Conservation (phyloP, 805 yeast species). For the Cyberlindnera mississippiensis region DNA sequence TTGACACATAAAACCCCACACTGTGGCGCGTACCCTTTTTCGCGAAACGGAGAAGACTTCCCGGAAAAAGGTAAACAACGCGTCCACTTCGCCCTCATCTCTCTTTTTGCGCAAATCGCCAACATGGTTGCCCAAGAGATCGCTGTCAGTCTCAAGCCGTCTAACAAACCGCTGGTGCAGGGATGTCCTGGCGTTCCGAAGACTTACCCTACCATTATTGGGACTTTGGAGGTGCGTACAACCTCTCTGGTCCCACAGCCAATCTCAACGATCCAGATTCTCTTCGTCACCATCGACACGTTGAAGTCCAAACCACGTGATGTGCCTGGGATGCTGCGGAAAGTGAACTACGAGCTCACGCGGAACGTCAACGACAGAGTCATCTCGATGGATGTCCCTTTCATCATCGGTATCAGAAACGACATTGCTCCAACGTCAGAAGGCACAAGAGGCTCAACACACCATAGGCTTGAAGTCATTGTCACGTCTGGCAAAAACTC, state of each 20-base stretch:
- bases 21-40: no score
- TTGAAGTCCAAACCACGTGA: constrained; percentile 37
- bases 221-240: constrained; percentile 52
- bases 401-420: constrained; percentile 51
- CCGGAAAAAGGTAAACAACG: no score
- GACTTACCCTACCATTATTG: constrained; percentile 55
- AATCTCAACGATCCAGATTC: constrained; percentile 45
- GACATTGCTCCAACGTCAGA: constrained; percentile 51
- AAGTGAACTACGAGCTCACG: constrained; percentile 31
- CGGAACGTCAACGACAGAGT: constrained; percentile 38
- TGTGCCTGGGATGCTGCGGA: constrained; percentile 31
- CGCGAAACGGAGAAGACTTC: no score
- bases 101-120: not conserved
- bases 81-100: no score
- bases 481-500: constrained; percentile 15
- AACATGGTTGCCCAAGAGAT: constrained; percentile 15
- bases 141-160: constrained; percentile 39
- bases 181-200: constrained; percentile 72
- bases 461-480: constrained; percentile 40
- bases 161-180: constrained; percentile 47
- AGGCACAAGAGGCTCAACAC: constrained; percentile 36
- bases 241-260: constrained; percentile 43
- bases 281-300: constrained; percentile 47
- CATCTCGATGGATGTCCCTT: constrained; percentile 56
- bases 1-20: no score